These are phyloP conservation scores for Pseudozyma thailandica DNA, from an alignment of 1,284 basidiomycete species.

Conservation along the genomic window DNA sequence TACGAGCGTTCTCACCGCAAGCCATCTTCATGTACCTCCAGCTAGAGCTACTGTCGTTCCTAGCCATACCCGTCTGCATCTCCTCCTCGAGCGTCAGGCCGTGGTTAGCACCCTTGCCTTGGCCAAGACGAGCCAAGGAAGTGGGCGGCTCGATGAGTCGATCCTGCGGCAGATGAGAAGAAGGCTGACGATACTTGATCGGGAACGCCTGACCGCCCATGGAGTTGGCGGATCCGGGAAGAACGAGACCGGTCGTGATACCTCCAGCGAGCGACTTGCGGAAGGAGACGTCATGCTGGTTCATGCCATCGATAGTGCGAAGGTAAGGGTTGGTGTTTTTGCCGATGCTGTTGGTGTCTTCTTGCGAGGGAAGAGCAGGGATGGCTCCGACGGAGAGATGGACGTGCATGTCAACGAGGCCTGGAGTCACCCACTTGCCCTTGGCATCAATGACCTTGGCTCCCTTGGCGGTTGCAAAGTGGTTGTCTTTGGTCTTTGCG, in stretches of 20 bases:
- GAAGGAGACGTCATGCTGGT: slow-evolving; percentile 75
- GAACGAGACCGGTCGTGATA: slow-evolving; percentile 77
- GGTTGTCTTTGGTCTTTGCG: slow-evolving; percentile 5
- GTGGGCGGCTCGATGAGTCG: slow-evolving; percentile 60
- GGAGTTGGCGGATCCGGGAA: slow-evolving; percentile 75
- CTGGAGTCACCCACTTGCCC: slow-evolving; percentile 62
- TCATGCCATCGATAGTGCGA: slow-evolving; percentile 74
- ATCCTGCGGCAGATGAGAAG: slow-evolving; percentile 37
- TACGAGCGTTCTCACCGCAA: slow-evolving; percentile 71
- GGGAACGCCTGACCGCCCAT: slow-evolving; percentile 79
- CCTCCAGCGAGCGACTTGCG: slow-evolving; percentile 74
- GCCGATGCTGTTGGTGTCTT: slow-evolving; percentile 71
- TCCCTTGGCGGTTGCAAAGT: background rate
- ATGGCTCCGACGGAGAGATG: slow-evolving; percentile 74
- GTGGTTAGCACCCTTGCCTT: slow-evolving; percentile 19
- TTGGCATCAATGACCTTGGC: slow-evolving; percentile 44
- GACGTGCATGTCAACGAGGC: slow-evolving; percentile 81
- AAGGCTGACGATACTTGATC: slow-evolving; percentile 72
- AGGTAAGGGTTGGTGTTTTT: slow-evolving; percentile 76
- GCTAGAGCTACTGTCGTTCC: slow-evolving; percentile 51
- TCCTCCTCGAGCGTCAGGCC: background rate
- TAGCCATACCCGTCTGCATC: slow-evolving; percentile 42
- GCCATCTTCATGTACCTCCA: slow-evolving; percentile 67
- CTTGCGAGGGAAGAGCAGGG: slow-evolving; percentile 69
- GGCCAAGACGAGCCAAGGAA: slow-evolving; percentile 50